Conservation (phyloP, 305 asterid genomes). For the Rubia tinctorum region DNA sequence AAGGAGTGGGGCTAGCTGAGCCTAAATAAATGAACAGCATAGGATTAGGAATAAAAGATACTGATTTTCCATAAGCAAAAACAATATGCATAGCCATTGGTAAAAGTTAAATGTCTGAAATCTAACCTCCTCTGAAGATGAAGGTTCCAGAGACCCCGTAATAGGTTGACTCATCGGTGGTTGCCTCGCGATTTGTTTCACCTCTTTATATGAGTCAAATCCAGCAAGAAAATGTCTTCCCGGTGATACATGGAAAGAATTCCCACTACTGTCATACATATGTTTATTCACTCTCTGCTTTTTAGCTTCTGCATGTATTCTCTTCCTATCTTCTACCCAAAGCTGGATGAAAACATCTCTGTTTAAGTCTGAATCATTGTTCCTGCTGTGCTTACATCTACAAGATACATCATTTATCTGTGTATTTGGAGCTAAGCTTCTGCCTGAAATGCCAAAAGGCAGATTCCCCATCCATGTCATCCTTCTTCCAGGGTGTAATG, state of each 20-base stretch:
- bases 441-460: slow-evolving; percentile 29
- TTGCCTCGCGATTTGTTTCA: slow-evolving; percentile 1
- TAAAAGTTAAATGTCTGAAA: slow-evolving; percentile 9
- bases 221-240: slow-evolving; percentile 46
- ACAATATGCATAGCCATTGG: slow-evolving; percentile 13
- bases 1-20: slow-evolving; percentile 82
- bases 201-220: slow-evolving; percentile 30
- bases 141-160: slow-evolving; percentile 66
- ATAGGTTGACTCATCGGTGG: slow-evolving; percentile 16
- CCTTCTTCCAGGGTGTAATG: slow-evolving; percentile 16
- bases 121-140: slow-evolving; percentile 75
- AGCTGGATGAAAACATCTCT: slow-evolving; percentile 73
- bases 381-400: slow-evolving; percentile 32
- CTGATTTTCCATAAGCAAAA: slow-evolving; percentile 6
- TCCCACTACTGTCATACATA: slow-evolving; percentile 24
- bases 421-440: slow-evolving; percentile 25
- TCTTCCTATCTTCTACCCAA: slow-evolving; percentile 67
- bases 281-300: slow-evolving; percentile 30
- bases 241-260: slow-evolving; percentile 26
- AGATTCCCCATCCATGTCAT: slow-evolving; percentile 31
- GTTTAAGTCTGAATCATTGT: slow-evolving; percentile 51
- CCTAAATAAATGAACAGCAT: slow-evolving; percentile 42
- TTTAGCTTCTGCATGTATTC: slow-evolving; percentile 30
- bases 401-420: slow-evolving; percentile 29
- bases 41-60: slow-evolving; percentile 6